phyloP scores from a whole-genome alignment of 164 flowering plant species.

The Pachysandra terminalis region DNA sequence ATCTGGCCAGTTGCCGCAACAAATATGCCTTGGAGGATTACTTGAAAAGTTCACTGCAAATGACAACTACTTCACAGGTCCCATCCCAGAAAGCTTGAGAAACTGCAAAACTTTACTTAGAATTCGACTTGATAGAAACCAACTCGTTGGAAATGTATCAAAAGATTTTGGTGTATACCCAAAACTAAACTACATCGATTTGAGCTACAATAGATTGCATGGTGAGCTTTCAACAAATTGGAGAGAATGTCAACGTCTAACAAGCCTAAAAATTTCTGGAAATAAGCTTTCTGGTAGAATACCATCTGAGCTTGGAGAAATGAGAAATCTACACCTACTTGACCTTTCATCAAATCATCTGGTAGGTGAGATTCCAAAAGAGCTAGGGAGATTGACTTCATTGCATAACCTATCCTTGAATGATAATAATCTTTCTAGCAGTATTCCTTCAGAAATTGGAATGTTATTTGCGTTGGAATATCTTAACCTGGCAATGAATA shows the following conservation, averaged over 20 bases:
- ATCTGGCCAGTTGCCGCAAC: background rate
- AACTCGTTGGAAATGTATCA: background rate
- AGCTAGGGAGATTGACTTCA: background rate
- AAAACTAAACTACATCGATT: background rate
- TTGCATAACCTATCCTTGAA: background rate
- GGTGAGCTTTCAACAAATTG: background rate
- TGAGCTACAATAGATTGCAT: conserved; percentile 1
- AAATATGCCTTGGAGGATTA: background rate
- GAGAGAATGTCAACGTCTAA: background rate
- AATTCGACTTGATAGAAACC: conserved; percentile 7
- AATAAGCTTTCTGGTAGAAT: background rate
- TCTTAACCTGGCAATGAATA: background rate
- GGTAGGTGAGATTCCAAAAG: conserved; percentile 4
- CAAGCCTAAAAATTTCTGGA: background rate
- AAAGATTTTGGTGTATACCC: background rate
- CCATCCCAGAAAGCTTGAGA: conserved; percentile 2
- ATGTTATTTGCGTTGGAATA: background rate
- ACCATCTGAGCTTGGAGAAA: background rate
- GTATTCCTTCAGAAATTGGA: background rate
- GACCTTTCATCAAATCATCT: background rate
- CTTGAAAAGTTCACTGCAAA: background rate
- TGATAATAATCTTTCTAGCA: background rate
- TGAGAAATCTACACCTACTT: background rate
- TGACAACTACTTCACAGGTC: background rate
- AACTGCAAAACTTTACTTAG: background rate